Base-by-base conservation (phyloP, 768 basidiomycete genomes). In the Dioszegia hungarica region DNA sequence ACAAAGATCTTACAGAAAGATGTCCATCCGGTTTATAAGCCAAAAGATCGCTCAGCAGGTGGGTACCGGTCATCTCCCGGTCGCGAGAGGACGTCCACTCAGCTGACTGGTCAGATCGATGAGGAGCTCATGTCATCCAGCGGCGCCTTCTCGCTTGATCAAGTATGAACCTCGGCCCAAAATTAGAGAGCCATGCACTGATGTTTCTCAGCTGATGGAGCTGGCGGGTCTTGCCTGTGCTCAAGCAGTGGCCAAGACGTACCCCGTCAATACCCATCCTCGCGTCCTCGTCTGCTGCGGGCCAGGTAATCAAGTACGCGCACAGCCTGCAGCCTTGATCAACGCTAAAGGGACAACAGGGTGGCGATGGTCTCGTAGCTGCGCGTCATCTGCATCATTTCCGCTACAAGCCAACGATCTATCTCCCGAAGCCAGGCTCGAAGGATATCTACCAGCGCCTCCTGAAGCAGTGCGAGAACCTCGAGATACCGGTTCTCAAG, bases 291-390 rank as follows among this genome's bases (percentile, higher is more conserved):
- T 98, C 11, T 91, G 89, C 68, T 97, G 93, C 72, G 95, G 95
- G 17, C 93, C 95, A 6, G 95, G 95, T 38, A 98, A 98, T 69
- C 94, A 98, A 80, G 90, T 74, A 48, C 55, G 70, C 44, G 6
- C 33, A 29, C 29, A n/a, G n/a, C n/a, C n/a, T n/a, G n/a, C 54
- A 28, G 2, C 11, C 41, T 36, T 17, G 3, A 12, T 10, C 22
- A 25, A 3, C n/a, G 5, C 12, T 10, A 17, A 3, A 14, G 22
- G 4, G n/a, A 15, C n/a, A 19, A 22, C 25, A 79, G 66, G 88
- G 91, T 1, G 95, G 95, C 12, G 95, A 99, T 77, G 95, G 95
- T 3, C 79, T 99, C 0, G 94, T 97, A 24, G 95, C 95, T 27
- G 95, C 95, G 39, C 81, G 94, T 40, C 95, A 99, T 78, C 82